These are phyloP conservation scores for Aspergillus udagawae DNA, from an alignment of 2,329 filamentous ascomycete species.

Conservation along the genomic window DNA sequence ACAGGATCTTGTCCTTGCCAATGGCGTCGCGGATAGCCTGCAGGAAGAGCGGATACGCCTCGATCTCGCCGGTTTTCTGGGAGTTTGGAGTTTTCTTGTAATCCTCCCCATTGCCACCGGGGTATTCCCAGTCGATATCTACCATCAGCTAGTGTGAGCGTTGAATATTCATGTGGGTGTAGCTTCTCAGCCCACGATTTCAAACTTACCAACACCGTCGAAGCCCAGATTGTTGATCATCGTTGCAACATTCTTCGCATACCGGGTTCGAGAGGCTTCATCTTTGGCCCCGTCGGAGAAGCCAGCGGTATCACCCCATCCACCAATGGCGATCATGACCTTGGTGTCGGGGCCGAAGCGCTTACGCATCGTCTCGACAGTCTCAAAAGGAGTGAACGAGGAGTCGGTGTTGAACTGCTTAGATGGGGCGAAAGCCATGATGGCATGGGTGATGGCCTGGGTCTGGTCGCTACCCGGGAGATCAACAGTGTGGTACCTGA, in stretches of 20 bases:
- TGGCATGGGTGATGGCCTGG: conserved; percentile 50
- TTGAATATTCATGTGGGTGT: not conserved
- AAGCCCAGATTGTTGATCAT: conserved; percentile 61
- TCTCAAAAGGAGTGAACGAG: conserved; percentile 52
- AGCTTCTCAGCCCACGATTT: not conserved
- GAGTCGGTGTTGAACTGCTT: conserved; percentile 47
- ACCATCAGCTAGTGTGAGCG: conserved; percentile 17
- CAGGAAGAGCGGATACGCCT: conserved; percentile 59
- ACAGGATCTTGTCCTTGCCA: conserved; percentile 57
- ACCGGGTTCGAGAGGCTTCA: conserved; percentile 51
- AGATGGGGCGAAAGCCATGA: conserved; percentile 53
- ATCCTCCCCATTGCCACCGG: conserved; percentile 63
- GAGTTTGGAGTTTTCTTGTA: conserved; percentile 61
- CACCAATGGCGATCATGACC: conserved; percentile 67
- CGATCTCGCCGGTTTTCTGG: conserved; percentile 56
- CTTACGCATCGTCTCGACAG: conserved; percentile 48
- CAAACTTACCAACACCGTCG: conserved; percentile 56
- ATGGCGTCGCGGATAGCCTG: conserved; percentile 55
- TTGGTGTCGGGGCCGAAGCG: conserved; percentile 56
- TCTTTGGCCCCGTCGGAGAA: conserved; percentile 57
- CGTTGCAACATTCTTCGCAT: conserved; percentile 60
- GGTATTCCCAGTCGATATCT: conserved; percentile 66
- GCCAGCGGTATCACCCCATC: conserved; percentile 66
- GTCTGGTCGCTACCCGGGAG: conserved; percentile 35
- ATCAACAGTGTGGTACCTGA: conserved; percentile 40